Evolutionary conservation across 495 filamentous ascomycete genomes (phyloP).

Genomic region (Trichoderma parareesei): DNA sequence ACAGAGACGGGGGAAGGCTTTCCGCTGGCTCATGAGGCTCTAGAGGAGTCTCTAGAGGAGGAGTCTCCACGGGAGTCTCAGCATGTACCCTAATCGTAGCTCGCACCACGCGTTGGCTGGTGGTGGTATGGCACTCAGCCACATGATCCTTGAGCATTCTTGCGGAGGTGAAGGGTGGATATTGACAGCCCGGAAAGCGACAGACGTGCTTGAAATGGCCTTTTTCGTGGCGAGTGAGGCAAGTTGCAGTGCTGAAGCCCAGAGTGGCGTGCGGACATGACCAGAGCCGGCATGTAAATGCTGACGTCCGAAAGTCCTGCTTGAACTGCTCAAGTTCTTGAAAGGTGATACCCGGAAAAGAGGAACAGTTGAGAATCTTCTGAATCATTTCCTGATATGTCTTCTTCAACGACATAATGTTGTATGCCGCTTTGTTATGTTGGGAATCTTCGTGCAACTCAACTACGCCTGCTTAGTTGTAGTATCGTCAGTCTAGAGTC

Average conservation of each 20-base stretch:
- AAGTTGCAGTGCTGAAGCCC: slow-evolving; percentile 4
- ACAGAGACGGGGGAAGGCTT: too few relatives aligned
- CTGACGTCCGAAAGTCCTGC: slow-evolving; percentile 17
- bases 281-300: slow-evolving; percentile 20
- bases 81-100: too few relatives aligned
- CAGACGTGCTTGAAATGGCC: neutral
- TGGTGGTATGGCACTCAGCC: too few relatives aligned
- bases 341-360: slow-evolving; percentile 4
- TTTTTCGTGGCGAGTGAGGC: slow-evolving; percentile 5
- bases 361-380: too few relatives aligned
- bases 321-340: slow-evolving; percentile 21
- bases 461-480: neutral
- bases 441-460: neutral
- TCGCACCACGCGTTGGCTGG: too few relatives aligned
- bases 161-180: slow-evolving; percentile 13
- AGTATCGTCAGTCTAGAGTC: neutral
- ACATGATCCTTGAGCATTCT: slow-evolving; percentile 4
- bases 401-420: neutral
- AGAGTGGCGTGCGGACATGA: neutral
- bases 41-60: too few relatives aligned
- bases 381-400: slow-evolving; percentile 6
- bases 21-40: too few relatives aligned
- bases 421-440: neutral
- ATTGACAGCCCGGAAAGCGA: slow-evolving; percentile 12
- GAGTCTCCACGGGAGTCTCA: too few relatives aligned